Conservation (phyloP, 352 stramenopile genomes). For the Phytopythium mirpurense region DNA sequence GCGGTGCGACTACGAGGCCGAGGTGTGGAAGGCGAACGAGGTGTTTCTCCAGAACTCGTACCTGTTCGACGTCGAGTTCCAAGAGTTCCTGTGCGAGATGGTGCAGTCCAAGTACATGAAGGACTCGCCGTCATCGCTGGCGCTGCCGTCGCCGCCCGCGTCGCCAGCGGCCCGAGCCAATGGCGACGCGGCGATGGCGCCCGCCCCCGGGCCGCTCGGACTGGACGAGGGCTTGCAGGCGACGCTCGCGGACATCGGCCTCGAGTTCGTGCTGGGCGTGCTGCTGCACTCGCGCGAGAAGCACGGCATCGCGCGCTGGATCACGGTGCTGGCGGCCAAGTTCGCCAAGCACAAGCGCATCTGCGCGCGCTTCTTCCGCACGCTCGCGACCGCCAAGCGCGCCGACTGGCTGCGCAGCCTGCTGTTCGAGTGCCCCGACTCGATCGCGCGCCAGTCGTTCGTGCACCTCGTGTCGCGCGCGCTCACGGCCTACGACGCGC, state of each 20-base stretch:
- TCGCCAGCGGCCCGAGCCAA: too few relatives aligned
- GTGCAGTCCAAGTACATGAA: slow-evolving; percentile 81
- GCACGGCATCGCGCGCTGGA: slow-evolving; percentile 79
- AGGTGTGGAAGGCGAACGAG: slow-evolving; percentile 94
- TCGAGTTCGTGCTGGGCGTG: slow-evolving; percentile 86
- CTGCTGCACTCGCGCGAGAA: slow-evolving; percentile 87
- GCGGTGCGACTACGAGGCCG: slow-evolving; percentile 78
- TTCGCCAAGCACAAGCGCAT: slow-evolving; percentile 69
- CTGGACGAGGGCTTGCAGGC: slow-evolving; percentile 58
- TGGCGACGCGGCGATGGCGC: slow-evolving; percentile 8
- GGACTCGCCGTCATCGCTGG: slow-evolving; percentile 16
- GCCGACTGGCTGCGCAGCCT: slow-evolving; percentile 56
- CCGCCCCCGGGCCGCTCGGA: slow-evolving; percentile 13
- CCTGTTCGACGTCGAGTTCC: slow-evolving; percentile 94
- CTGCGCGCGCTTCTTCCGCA: slow-evolving; percentile 64
- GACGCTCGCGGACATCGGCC: slow-evolving; percentile 72
- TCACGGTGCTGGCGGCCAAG: slow-evolving; percentile 67
- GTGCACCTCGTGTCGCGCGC: slow-evolving; percentile 74
- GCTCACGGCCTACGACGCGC: slow-evolving; percentile 57
- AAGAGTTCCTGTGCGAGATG: slow-evolving; percentile 91
- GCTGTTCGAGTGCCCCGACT: slow-evolving; percentile 83
- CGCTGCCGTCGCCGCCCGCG: slow-evolving; percentile 10
- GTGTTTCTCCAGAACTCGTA: slow-evolving; percentile 94
- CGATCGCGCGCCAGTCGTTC: slow-evolving; percentile 83
- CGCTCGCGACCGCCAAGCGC: slow-evolving; percentile 48